Conservation (phyloP, 2,329 filamentous ascomycete genomes). For the Monosporascus sp. region DNA sequence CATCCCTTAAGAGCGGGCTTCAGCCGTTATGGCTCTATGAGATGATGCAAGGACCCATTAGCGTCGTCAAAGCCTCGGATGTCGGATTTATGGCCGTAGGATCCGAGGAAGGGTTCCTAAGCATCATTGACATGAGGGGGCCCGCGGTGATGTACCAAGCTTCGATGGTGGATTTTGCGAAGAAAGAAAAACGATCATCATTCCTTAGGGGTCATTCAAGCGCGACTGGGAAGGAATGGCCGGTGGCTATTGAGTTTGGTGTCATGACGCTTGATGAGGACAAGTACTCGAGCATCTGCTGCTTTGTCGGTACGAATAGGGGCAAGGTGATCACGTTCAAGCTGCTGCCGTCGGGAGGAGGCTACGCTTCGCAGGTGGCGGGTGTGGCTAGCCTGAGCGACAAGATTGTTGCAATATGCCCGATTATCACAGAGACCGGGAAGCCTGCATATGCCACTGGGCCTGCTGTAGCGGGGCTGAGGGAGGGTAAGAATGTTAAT, state of each 20-base stretch:
- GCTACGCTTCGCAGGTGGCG: constrained; percentile 67
- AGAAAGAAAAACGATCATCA: constrained; percentile 69
- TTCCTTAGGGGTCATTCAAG: constrained; percentile 57
- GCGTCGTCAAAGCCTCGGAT: constrained; percentile 77
- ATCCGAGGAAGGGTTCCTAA: constrained; percentile 75
- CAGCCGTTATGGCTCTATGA: constrained; percentile 77
- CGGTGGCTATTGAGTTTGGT: constrained; percentile 80
- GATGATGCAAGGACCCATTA: constrained; percentile 77
- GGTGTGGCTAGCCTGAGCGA: constrained; percentile 65
- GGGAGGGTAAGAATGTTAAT: constrained; percentile 68
- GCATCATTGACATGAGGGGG: constrained; percentile 81
- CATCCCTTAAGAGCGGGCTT: constrained; percentile 69
- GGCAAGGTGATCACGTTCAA: constrained; percentile 89
- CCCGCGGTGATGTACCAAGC: constrained; percentile 77
- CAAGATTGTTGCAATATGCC: constrained; percentile 67
- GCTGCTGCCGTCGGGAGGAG: constrained; percentile 68
- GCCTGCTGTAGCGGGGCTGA: constrained; percentile 66
- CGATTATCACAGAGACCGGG: constrained; percentile 75
- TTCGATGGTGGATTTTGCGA: constrained; percentile 67
- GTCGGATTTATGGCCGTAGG: constrained; percentile 87
- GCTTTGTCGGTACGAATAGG: constrained; percentile 82
- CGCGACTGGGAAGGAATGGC: constrained; percentile 60
- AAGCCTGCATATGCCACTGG: constrained; percentile 71
- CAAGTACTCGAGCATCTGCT: constrained; percentile 87
- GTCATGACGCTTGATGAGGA: constrained; percentile 93